phyloP scores from a whole-genome alignment of 371 early-diverging fungal genomes.

The Mortierella sp. region DNA sequence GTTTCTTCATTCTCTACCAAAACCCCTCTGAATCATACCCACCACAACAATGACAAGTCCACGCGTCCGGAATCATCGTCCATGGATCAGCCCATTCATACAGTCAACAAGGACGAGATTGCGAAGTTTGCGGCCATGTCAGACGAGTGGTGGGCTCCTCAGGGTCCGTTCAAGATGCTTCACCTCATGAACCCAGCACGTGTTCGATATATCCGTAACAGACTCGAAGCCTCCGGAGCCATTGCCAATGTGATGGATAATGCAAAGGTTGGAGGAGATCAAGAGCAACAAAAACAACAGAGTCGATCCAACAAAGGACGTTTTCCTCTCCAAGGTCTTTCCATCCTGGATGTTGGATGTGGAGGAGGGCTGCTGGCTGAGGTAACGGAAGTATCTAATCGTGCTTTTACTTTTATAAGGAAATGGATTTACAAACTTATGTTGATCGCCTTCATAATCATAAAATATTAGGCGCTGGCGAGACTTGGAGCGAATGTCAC shows the following conservation, averaged over 20 bases:
- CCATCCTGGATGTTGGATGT: conserved; percentile 94
- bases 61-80: background rate
- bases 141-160: conserved; percentile 93
- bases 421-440: background rate
- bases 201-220: conserved; percentile 80
- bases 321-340: conserved; percentile 69
- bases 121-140: conserved; percentile 83
- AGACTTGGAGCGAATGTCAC: conserved; percentile 85
- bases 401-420: no score
- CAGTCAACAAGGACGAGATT: conserved; percentile 82
- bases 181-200: conserved; percentile 92
- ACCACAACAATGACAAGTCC: background rate
- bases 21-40: background rate
- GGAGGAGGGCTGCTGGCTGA: conserved; percentile 94
- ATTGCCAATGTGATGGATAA: conserved; percentile 18
- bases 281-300: background rate
- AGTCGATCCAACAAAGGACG: conserved; percentile 1
- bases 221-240: conserved; percentile 53
- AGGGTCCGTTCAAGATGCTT: conserved; percentile 88
- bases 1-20: conserved; percentile 6
- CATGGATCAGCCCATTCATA: conserved; percentile 25
- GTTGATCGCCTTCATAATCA: background rate
- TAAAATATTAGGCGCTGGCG: conserved; percentile 70
- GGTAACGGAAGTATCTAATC: no score
- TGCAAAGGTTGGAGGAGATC: background rate